Evolutionary conservation across 2,329 filamentous ascomycete genomes (phyloP), one percentile per base, ranked within the genome.

Genomic region (Arachnopeziza araneosa): DNA sequence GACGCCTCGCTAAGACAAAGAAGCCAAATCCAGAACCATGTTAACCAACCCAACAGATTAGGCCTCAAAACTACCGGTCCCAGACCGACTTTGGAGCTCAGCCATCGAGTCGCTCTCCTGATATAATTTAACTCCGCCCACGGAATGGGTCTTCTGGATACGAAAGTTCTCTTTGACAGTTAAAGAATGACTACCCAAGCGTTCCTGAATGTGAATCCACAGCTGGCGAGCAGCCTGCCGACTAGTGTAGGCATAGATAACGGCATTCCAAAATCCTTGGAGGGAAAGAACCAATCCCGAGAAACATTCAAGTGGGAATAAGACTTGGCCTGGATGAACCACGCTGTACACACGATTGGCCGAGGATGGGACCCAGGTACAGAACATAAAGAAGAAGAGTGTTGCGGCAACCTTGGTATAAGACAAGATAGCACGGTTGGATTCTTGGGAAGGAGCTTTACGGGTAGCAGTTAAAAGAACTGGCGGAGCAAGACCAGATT

Each of bases 211-310:
- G 2, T 30, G 56, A 21, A 24, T 24, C 56, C 56, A 57, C 74
- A 70, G 80, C 80, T 57, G 30, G 24, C 50, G 50, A 69, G 85
- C 86, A 0, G 86, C 86, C 55, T 81, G 74, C 79, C 85, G 83
- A 6, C 87, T 90, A 1, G 88, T 91, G 12, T 83, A 80, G 19
- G 85, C 75, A 73, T 95, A 96, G 66, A 96, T 91, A 60, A 89
- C 73, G 21, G 86, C 83, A 71, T 96, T 96, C 90, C 90, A 95
- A 68, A 93, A 89, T 0, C 91, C 91, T 71, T 96, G 91, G 0
- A 92, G 79, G 0, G 91, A 90, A 9, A 96, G 79, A 0, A 95
- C 90, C 50, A 91, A 80, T 0, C 88, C 85, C 23, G 88, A 87
- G 64, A 86, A 82, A 64, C 88, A 85, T 67, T 90, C 85, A 24